Evolutionary conservation across 129 eudicot species (phyloP).

Genomic region (Helianthus tuberosus): DNA sequence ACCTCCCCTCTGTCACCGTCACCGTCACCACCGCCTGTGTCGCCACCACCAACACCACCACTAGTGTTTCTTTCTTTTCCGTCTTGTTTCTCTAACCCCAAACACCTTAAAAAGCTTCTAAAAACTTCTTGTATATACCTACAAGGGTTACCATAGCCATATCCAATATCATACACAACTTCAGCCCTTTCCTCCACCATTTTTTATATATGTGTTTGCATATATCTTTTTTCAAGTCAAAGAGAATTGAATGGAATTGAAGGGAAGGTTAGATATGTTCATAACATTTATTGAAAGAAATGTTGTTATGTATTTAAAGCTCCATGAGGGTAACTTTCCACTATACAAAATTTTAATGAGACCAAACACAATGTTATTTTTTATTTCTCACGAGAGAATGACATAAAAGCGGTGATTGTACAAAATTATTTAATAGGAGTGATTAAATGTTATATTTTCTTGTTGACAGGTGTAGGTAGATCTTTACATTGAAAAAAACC

Average conservation of each 20-base stretch:
- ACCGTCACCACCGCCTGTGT: not conserved
- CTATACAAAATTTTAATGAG: constrained; percentile 24
- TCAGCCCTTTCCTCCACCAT: constrained; percentile 34
- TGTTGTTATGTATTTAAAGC: constrained; percentile 24
- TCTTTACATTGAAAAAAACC: too few relatives aligned
- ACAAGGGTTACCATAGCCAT: constrained; percentile 36
- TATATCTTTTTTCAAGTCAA: constrained; percentile 5
- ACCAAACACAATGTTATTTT: constrained; percentile 8
- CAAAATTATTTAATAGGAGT: too few relatives aligned
- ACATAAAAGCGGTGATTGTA: not conserved
- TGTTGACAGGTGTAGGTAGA: too few relatives aligned
- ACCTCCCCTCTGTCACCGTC: not conserved
- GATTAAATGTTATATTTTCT: too few relatives aligned
- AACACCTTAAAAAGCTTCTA: constrained; percentile 36
- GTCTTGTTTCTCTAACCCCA: constrained; percentile 30
- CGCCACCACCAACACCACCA: not conserved
- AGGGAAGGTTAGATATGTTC: constrained; percentile 15
- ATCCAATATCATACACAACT: constrained; percentile 33
- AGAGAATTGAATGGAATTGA: constrained; percentile 3
- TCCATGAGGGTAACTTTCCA: constrained; percentile 27
- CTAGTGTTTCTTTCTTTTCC: not conserved
- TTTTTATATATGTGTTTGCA: too few relatives aligned
- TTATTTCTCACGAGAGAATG: not conserved
- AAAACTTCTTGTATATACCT: constrained; percentile 29
- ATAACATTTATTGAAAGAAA: constrained; percentile 18